A percentile compares a stretch with the other conserved stretches of the same genome.
These are phyloP conservation scores for Euphrasia confusa DNA, from an alignment of 257 asterid genomes.

Conservation along the genomic window DNA sequence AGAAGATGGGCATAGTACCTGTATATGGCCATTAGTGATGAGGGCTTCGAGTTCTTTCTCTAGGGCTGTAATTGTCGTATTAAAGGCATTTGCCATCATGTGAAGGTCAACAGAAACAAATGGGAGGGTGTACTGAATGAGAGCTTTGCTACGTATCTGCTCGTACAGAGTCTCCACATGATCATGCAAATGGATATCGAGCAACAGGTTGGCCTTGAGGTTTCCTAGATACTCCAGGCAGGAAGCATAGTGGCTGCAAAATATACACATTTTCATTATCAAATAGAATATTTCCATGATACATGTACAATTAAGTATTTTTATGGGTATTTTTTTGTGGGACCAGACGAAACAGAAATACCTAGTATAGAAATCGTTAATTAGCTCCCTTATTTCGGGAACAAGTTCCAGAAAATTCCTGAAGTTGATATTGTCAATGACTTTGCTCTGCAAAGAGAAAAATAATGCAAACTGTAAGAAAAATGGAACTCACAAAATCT, in stretches of 20 bases:
- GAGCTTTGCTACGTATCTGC: slow-evolving; percentile 93
- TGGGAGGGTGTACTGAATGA: slow-evolving; percentile 91
- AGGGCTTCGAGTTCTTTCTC: slow-evolving; percentile 93
- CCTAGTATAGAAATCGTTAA: slow-evolving; percentile 94
- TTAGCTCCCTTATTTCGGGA: slow-evolving; percentile 92
- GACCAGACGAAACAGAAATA: slow-evolving; percentile 26
- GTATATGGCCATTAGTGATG: slow-evolving; percentile 82
- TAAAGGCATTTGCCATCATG: slow-evolving; percentile 97
- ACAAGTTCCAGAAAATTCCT: slow-evolving; percentile 89
- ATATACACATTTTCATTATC: not conserved
- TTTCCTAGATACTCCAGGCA: slow-evolving; percentile 87
- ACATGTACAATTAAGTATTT: not conserved
- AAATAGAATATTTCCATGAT: not conserved
- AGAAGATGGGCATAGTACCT: slow-evolving; percentile 40
- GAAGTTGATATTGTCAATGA: slow-evolving; percentile 81
- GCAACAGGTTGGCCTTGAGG: slow-evolving; percentile 75
- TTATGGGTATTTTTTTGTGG: not conserved
- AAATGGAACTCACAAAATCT: slow-evolving; percentile 12
- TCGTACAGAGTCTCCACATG: slow-evolving; percentile 85
- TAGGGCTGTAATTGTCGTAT: slow-evolving; percentile 61
- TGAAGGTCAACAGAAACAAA: slow-evolving; percentile 85
- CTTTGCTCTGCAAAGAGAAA: slow-evolving; percentile 73
- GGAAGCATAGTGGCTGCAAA: slow-evolving; percentile 85
- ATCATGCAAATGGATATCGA: slow-evolving; percentile 91
- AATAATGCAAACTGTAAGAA: slow-evolving; percentile 18